phyloP scores from a whole-genome alignment of 306 rosid genomes.

The Macrotyloma uniflorum region DNA sequence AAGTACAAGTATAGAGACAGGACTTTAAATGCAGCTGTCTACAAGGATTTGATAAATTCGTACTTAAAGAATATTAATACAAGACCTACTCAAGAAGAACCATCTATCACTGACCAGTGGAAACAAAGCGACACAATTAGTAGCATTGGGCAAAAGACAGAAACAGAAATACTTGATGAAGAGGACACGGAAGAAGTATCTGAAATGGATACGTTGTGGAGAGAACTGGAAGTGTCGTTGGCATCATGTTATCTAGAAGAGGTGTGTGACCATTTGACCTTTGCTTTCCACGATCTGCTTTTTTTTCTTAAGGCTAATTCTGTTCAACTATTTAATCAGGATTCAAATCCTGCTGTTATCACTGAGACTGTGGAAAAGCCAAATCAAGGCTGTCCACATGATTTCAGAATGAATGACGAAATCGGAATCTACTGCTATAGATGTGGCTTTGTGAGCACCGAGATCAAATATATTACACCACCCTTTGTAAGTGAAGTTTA shows the following conservation, averaged over 20 bases:
- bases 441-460: conserved; percentile 72
- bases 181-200: conserved; percentile 60
- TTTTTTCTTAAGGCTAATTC: conserved; percentile 31
- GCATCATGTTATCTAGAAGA: conserved; percentile 80
- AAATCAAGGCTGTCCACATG: conserved; percentile 58
- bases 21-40: conserved; percentile 71
- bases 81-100: conserved; percentile 48
- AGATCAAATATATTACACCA: conserved; percentile 66
- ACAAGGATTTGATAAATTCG: conserved; percentile 74
- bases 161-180: conserved; percentile 30
- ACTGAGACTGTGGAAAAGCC: conserved; percentile 25
- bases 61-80: conserved; percentile 69
- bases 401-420: conserved; percentile 67
- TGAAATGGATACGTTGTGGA: conserved; percentile 78
- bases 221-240: conserved; percentile 78
- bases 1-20: conserved; percentile 53
- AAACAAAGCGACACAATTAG: conserved; percentile 50
- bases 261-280: conserved; percentile 45
- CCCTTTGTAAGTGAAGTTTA: conserved; percentile 77
- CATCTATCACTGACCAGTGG: conserved; percentile 75
- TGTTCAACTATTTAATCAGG: conserved; percentile 56
- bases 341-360: conserved; percentile 40
- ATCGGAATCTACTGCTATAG: conserved; percentile 71
- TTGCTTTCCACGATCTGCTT: conserved; percentile 10
- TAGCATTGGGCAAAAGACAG: conserved; percentile 32